Evolutionary conservation across 2,329 filamentous ascomycete species (phyloP), one percentile per base, ranked within the genome.

Genomic region (Colletotrichum scovillei): DNA sequence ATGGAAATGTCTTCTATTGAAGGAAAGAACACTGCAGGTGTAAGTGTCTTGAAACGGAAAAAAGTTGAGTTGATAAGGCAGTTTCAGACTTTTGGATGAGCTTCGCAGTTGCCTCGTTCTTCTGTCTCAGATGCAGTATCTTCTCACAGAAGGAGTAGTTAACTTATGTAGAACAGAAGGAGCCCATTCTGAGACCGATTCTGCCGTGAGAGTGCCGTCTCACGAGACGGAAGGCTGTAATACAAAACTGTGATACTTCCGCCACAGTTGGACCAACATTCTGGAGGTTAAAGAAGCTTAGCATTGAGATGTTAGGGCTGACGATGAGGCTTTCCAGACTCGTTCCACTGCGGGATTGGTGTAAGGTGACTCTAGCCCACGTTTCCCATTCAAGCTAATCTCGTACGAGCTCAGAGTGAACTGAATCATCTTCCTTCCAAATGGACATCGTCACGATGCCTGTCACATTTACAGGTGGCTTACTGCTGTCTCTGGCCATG

Each of bases 141-240:
- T n/a, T n/a, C 19, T 19, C 42, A 19, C 5, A 6, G 22, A 12
- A 28, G 49, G 22, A 38, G 16, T 11, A n/a, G 35, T 14, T 3
- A 19, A 8, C 2, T 9, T 28, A 35, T 5, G 16, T 49, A 22
- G 19, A 22, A 24, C 24, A 24, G 42, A 66, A 67, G 28, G 22
- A 16, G 30, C 16, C 24, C 5, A 11, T 26, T 38, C 53, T 42
- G 11, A 65, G 16, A 28, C 16, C 16, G 12, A 7, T 8, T 46
- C 19, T 30, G 8, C 24, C 42, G 28, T 26, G 46, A 9, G 19
- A 32, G 52, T 42, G 6, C 3, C 22, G n/a, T 52, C 5, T 32
- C 38, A 69, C 52, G 38, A 46, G 49, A 22, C 58, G 65, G 52
- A 58, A 63, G 58, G 14, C 16, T 58, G 58, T 69, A 38, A n/a